Evolutionary conservation across 495 filamentous ascomycete genomes (phyloP).

Genomic region (Amphirosellinia nigrospora): DNA sequence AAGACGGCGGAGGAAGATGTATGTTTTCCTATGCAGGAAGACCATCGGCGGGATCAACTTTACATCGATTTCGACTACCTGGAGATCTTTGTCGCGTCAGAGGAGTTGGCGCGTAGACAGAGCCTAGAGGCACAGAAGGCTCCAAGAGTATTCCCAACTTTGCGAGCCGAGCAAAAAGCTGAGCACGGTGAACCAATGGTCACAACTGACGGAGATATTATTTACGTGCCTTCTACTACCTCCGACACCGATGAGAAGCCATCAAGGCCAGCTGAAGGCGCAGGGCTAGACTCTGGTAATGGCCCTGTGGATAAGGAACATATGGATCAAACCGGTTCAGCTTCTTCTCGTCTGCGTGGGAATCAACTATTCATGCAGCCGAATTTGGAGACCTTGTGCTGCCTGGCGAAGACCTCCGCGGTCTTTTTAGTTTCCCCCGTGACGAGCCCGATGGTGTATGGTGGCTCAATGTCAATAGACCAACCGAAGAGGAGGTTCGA

Average conservation of each 20-base stretch:
- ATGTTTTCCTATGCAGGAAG: constrained; percentile 72
- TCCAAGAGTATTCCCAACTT: constrained; percentile 66
- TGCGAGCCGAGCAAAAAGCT: constrained; percentile 45
- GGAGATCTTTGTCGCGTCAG: constrained; percentile 73
- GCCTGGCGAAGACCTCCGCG: constrained; percentile 85
- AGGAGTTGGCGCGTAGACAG: constrained; percentile 58
- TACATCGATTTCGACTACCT: constrained; percentile 87
- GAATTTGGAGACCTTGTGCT: constrained; percentile 86
- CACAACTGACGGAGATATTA: constrained; percentile 56
- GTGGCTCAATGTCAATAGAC: constrained; percentile 95
- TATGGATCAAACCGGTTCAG: constrained; percentile 77
- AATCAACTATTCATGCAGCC: constrained; percentile 87
- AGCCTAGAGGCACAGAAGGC: constrained; percentile 42
- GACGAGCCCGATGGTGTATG: constrained; percentile 79
- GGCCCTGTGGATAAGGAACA: constrained; percentile 34
- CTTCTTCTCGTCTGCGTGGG: constrained; percentile 93
- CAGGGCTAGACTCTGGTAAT: constrained; percentile 25
- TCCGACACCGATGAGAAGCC: constrained; percentile 46
- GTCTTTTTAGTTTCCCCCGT: constrained; percentile 77
- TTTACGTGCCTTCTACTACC: constrained; percentile 50
- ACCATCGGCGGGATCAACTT: constrained; percentile 51
- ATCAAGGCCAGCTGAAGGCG: constrained; percentile 17
- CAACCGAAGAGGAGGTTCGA: constrained; percentile 85
- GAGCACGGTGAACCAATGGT: constrained; percentile 35
- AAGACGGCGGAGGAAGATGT: constrained; percentile 79